These are phyloP conservation scores for Phanerochaete carnosa DNA, from an alignment of 768 basidiomycete species.

Conservation along the genomic window DNA sequence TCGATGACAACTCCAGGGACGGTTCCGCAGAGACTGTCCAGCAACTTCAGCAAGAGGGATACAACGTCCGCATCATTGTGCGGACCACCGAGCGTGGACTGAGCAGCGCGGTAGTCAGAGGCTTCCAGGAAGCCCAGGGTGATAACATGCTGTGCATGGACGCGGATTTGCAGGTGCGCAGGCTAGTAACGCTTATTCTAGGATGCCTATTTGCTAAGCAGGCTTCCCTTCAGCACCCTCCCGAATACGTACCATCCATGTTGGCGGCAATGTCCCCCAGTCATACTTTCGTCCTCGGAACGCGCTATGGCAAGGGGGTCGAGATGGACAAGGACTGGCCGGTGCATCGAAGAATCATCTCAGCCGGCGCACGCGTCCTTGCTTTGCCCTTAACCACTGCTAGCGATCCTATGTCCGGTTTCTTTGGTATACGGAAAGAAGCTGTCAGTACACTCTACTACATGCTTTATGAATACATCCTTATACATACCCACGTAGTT, in stretches of 20 bases:
- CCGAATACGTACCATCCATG: slow-evolving; percentile 27
- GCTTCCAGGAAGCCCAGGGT: slow-evolving; percentile 27
- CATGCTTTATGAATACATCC: neutral
- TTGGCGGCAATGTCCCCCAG: slow-evolving; percentile 20
- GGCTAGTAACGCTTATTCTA: neutral
- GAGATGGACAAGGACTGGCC: slow-evolving; percentile 29
- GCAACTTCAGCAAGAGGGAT: slow-evolving; percentile 25
- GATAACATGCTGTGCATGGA: slow-evolving; percentile 31
- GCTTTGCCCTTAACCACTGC: slow-evolving; percentile 26
- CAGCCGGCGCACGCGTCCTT: slow-evolving; percentile 25
- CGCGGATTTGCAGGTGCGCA: slow-evolving; percentile 26
- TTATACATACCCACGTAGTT: slow-evolving; percentile 14
- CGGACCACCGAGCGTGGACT: slow-evolving; percentile 27
- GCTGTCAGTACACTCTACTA: slow-evolving; percentile 14
- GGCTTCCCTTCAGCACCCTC: slow-evolving; percentile 26
- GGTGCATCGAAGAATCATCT: slow-evolving; percentile 27
- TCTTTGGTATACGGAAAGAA: slow-evolving; percentile 28
- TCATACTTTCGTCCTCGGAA: slow-evolving; percentile 25
- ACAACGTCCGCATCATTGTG: slow-evolving; percentile 28
- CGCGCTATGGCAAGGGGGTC: slow-evolving; percentile 25
- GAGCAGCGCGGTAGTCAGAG: slow-evolving; percentile 26
- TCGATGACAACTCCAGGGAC: slow-evolving; percentile 30
- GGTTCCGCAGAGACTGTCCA: slow-evolving; percentile 25
- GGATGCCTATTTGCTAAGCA: no score
- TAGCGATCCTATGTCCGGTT: slow-evolving; percentile 30